phyloP scores from a whole-genome alignment of 2,329 filamentous ascomycete species.

The Ilyonectria sp. region DNA sequence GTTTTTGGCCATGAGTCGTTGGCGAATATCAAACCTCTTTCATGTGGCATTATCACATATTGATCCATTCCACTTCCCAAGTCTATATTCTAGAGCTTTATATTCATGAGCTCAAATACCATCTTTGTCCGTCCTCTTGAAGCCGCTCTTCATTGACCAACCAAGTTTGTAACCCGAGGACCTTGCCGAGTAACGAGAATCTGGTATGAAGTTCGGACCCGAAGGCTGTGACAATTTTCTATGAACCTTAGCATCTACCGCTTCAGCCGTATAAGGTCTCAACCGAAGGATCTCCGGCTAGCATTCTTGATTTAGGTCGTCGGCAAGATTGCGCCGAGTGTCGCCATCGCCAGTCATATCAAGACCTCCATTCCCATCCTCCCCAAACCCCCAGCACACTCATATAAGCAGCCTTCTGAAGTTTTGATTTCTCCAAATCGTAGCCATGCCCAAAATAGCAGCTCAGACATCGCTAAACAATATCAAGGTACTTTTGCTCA shows the following conservation, averaged over 20 bases:
- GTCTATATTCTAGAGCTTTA: background rate
- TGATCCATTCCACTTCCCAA: background rate
- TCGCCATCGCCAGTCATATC: background rate
- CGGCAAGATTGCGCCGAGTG: background rate
- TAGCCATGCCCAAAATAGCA: background rate
- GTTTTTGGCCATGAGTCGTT: constrained; percentile 12
- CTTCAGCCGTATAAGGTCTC: background rate
- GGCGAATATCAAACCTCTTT: constrained; percentile 43
- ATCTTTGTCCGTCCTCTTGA: background rate
- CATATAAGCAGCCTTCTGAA: background rate
- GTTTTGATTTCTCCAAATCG: background rate
- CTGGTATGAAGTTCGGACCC: background rate
- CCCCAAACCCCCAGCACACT: background rate
- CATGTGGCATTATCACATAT: background rate
- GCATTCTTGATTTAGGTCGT: background rate
- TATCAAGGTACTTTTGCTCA: too few species aligned
- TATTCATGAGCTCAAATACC: background rate
- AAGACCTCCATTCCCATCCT: background rate
- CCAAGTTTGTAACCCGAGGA: background rate
- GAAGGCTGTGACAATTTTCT: background rate
- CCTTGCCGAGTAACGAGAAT: too few species aligned
- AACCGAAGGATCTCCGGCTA: background rate
- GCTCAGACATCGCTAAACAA: background rate
- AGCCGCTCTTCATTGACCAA: background rate
- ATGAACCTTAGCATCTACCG: background rate